These are phyloP conservation scores for Cystofilobasidium ferigula DNA, from an alignment of 768 basidiomycete species.

Conservation along the genomic window DNA sequence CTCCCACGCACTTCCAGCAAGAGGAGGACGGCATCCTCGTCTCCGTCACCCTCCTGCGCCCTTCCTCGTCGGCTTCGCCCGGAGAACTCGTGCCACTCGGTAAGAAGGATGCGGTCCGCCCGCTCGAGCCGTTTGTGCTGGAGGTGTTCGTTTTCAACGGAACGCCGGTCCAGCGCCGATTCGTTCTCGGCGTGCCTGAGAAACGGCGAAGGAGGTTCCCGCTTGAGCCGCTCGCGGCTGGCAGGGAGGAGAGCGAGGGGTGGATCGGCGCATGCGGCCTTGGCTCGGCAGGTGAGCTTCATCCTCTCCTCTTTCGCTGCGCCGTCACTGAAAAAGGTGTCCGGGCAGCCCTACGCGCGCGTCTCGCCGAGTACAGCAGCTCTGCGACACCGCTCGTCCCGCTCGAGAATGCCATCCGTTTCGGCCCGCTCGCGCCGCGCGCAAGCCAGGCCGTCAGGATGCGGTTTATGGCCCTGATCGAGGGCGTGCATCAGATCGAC, in stretches of 20 bases:
- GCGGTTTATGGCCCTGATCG: conserved; percentile 67
- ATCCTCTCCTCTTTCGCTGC: conserved; percentile 1
- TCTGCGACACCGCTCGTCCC: conserved; percentile 32
- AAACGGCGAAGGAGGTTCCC: conserved; percentile 18
- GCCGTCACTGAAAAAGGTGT: not conserved
- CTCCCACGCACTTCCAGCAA: not conserved
- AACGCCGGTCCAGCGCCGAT: conserved; percentile 52
- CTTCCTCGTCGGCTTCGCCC: not conserved
- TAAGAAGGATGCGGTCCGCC: conserved; percentile 49
- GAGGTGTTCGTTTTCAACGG: conserved; percentile 84
- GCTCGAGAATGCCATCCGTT: conserved; percentile 35
- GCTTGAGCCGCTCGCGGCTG: conserved; percentile 9
- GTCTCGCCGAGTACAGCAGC: conserved; percentile 23
- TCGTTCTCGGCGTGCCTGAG: conserved; percentile 63
- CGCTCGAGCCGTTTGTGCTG: conserved; percentile 62
- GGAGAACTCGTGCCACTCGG: not conserved
- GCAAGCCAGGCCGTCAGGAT: conserved; percentile 78
- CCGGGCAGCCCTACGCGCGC: conserved; percentile 27
- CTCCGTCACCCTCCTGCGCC: conserved; percentile 30
- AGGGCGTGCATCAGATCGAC: conserved; percentile 68
- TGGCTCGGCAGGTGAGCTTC: not conserved
- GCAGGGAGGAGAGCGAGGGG: conserved; percentile 23
- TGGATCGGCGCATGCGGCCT: not conserved
- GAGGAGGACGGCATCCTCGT: conserved; percentile 31
- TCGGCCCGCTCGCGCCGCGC: conserved; percentile 35